phyloP scores from a whole-genome alignment of 1,284 basidiomycete genomes.

The Heterobasidion parviporum region DNA sequence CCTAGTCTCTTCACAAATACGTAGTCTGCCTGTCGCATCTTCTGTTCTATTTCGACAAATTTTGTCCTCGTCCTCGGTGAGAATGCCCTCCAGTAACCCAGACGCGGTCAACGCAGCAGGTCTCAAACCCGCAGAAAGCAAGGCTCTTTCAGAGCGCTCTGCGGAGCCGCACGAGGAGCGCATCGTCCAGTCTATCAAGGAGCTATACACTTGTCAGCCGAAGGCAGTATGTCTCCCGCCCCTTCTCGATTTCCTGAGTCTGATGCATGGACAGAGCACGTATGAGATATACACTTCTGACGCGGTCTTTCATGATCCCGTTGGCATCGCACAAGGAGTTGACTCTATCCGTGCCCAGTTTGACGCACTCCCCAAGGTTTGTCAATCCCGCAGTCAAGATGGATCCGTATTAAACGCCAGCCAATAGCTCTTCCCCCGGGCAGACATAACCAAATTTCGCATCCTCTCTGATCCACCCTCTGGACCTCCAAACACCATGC shows the following conservation, averaged over 20 bases:
- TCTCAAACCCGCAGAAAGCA: constrained; percentile 29
- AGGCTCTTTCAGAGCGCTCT: constrained; percentile 28
- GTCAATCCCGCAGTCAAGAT: neutral
- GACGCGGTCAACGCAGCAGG: constrained; percentile 30
- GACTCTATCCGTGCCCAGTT: constrained; percentile 38
- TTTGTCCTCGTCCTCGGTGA: no score
- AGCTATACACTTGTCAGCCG: constrained; percentile 38
- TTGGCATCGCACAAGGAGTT: constrained; percentile 37
- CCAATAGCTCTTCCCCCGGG: constrained; percentile 33
- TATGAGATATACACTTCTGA: constrained; percentile 36
- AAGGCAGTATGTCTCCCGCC: constrained; percentile 20
- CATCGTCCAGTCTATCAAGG: constrained; percentile 32
- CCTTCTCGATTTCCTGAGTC: neutral
- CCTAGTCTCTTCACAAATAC: no score
- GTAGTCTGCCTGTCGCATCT: neutral
- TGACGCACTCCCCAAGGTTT: constrained; percentile 36
- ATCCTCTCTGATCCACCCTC: constrained; percentile 33
- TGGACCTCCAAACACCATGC: constrained; percentile 28
- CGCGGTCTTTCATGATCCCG: constrained; percentile 41
- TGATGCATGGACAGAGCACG: constrained; percentile 23
- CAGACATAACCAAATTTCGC: constrained; percentile 35
- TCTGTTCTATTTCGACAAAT: neutral
- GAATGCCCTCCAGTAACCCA: neutral
- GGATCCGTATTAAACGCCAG: neutral
- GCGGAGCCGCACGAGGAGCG: constrained; percentile 28